Evolutionary conservation across 2,329 filamentous ascomycete species (phyloP).

Genomic region (Lasiodiplodia hormozganensis): DNA sequence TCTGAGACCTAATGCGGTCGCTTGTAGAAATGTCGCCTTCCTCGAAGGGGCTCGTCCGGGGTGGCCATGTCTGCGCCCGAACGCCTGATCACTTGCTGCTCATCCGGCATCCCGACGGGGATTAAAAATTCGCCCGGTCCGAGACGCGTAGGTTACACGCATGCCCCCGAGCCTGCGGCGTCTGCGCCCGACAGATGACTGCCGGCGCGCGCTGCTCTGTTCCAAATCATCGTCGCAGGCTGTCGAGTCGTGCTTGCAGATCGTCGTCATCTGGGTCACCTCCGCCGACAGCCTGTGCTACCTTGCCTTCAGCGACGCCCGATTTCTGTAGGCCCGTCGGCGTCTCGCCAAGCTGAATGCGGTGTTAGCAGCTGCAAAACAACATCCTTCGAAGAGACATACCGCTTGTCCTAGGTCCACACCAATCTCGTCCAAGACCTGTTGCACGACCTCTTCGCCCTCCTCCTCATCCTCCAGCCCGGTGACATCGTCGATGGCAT

Average conservation of each 20-base stretch:
- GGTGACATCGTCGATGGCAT: constrained; percentile 96
- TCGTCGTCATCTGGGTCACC: constrained; percentile 75
- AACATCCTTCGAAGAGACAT: constrained; percentile 39
- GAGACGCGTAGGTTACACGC: not conserved
- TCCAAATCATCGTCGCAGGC: constrained; percentile 65
- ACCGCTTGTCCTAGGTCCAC: constrained; percentile 90
- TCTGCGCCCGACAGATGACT: not conserved
- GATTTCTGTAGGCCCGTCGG: constrained; percentile 81
- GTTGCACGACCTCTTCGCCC: constrained; percentile 94
- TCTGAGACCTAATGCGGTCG: constrained; percentile 20
- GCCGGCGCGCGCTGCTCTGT: not conserved
- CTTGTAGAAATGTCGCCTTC: constrained; percentile 13
- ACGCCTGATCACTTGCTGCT: constrained; percentile 26
- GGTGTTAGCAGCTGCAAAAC: constrained; percentile 31
- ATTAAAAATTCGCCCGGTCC: constrained; percentile 5
- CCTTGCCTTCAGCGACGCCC: constrained; percentile 73
- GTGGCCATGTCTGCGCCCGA: constrained; percentile 27
- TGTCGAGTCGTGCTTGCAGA: constrained; percentile 90
- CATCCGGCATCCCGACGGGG: constrained; percentile 3
- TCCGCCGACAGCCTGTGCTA: constrained; percentile 85
- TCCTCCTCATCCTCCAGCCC: constrained; percentile 92
- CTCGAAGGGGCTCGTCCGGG: constrained; percentile 1
- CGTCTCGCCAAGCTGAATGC: constrained; percentile 82
- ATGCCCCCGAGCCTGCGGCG: not conserved
- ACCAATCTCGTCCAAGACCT: constrained; percentile 95